Evolutionary conservation across 139 green algal species (phyloP), one percentile per base, ranked within the genome.

Genomic region (Limnomonas spitsbergensis): DNA sequence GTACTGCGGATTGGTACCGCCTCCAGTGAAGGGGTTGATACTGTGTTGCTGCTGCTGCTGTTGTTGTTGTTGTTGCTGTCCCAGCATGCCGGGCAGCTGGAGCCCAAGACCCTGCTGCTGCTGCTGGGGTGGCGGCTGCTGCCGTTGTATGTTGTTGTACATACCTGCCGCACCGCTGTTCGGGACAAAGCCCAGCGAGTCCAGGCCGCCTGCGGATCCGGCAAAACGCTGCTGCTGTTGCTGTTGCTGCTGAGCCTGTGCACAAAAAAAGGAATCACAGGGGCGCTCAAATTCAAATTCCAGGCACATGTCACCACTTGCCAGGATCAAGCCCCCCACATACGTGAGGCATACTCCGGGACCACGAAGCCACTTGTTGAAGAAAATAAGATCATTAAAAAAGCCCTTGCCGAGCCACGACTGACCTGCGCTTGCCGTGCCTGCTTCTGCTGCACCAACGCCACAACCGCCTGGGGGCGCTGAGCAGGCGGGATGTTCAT

Each of bases 21-120:
- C 56, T 34, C 56, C 56, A 70, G 56, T 70, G 29, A 70, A 70
- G 24, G 56, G 56, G 24, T 70, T 70, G 27, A 70, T 70, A 20
- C 56, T 70, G 56, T 24, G 56, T 20, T 70, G 56, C 56, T 70
- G 47, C 56, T 70, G 56, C 56, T 70, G 47, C 14, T 14, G 47
- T 61, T 7, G 56, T 29, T 14, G 47, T 20, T 61, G 47, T 32
- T 70, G 56, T 20, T 70, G 56, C 56, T 70, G 56, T 7, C 56
- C 56, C 29, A 70, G 56, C 56, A 70, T 70, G 24, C 56, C 56
- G 27, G 56, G 56, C 9, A 70, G 56, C 24, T 70, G 56, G 7
- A 70, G 56, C 56, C 56, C 56, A 7, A 70, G 9, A 20, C 56
- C 56, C 56, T 70, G 56, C 29, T 70, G 56, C 56, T 70, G 56